These are phyloP conservation scores for Penicillium canariense DNA, from an alignment of 495 filamentous ascomycete genomes.

Conservation along the genomic window DNA sequence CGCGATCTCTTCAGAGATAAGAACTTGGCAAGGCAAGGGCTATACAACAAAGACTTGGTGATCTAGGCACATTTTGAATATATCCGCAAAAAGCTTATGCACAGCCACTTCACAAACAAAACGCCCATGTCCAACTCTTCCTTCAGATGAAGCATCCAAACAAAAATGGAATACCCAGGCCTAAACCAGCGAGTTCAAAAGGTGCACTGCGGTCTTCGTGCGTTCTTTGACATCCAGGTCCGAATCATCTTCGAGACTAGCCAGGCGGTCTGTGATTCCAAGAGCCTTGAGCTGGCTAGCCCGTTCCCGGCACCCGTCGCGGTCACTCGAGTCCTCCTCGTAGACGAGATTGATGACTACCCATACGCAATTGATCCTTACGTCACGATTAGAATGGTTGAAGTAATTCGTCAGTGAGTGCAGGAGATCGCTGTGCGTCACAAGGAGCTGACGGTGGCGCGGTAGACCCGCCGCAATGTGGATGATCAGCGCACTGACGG, in stretches of 20 bases:
- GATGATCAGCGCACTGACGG: slow-evolving; percentile 73
- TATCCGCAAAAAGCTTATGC: slow-evolving; percentile 12
- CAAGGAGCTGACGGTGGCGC: slow-evolving; percentile 72
- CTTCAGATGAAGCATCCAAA: not conserved
- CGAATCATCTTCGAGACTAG: slow-evolving; percentile 64
- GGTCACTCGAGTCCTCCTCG: slow-evolving; percentile 68
- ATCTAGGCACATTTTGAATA: not conserved
- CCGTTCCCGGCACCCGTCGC: slow-evolving; percentile 57
- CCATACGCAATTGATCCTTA: slow-evolving; percentile 75
- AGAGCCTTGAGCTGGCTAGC: slow-evolving; percentile 64
- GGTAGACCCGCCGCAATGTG: slow-evolving; percentile 81
- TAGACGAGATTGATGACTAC: slow-evolving; percentile 80
- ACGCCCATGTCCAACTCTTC: not conserved
- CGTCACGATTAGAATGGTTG: slow-evolving; percentile 62
- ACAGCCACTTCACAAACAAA: slow-evolving; percentile 2
- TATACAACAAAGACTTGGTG: not conserved
- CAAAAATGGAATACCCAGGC: slow-evolving; percentile 17
- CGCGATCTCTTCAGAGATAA: not conserved
- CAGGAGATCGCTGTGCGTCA: slow-evolving; percentile 58
- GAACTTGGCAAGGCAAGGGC: not conserved
- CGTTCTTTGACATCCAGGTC: slow-evolving; percentile 81
- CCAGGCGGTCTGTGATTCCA: slow-evolving; percentile 66
- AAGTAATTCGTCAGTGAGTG: slow-evolving; percentile 55
- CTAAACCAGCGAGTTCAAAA: slow-evolving; percentile 48
- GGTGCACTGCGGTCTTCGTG: slow-evolving; percentile 72